Percentiles rank a stretch among this genome's conserved stretches.
Evolutionary conservation across 768 basidiomycete genomes (phyloP).

Genomic region (Boletus rufocinnamomeus): DNA sequence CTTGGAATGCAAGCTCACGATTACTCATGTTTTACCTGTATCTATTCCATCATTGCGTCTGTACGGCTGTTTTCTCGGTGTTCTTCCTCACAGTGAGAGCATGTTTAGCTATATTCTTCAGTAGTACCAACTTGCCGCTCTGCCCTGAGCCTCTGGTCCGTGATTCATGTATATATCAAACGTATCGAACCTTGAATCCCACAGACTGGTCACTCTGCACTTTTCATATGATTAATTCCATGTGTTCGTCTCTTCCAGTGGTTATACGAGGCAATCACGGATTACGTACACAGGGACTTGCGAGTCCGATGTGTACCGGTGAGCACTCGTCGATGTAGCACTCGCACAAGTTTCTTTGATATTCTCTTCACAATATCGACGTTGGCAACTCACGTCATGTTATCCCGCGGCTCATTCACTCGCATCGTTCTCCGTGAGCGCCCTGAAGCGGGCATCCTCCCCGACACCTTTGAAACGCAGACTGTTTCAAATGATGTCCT

Average conservation of each 20-base stretch:
- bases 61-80: slow-evolving; percentile 7
- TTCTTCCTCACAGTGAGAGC: neutral
- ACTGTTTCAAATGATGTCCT: slow-evolving; percentile 50
- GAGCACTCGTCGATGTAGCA: neutral
- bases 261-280: neutral
- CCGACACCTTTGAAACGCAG: slow-evolving; percentile 73
- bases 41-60: slow-evolving; percentile 16
- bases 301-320: neutral
- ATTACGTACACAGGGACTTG: neutral
- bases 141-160: neutral
- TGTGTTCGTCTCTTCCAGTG: too few relatives aligned
- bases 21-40: slow-evolving; percentile 10
- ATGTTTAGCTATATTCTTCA: neutral
- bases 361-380: neutral
- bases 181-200: neutral
- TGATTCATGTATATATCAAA: neutral
- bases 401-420: slow-evolving; percentile 46
- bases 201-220: too few relatives aligned
- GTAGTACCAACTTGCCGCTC: neutral
- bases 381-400: slow-evolving; percentile 14
- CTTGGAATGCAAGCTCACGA: slow-evolving; percentile 14
- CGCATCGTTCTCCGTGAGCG: slow-evolving; percentile 77
- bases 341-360: neutral
- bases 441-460: slow-evolving; percentile 65
- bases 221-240: too few relatives aligned